Evolutionary conservation across 768 basidiomycete genomes (phyloP).

Genomic region (Collybia sp.): DNA sequence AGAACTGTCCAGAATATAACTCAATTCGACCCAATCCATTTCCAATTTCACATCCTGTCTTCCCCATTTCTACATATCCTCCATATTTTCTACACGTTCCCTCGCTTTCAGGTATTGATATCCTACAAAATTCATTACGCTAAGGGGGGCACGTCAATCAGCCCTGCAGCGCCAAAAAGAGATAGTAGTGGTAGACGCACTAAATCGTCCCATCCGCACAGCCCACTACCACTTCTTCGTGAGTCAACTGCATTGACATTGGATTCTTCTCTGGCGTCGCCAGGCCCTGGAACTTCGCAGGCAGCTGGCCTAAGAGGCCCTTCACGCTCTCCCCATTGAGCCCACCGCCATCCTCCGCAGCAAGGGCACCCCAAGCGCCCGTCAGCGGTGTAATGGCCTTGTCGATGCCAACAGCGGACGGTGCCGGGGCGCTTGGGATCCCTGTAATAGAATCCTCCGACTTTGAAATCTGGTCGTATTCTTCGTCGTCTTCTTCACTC

Average conservation of each 20-base stretch:
- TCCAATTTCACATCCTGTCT: background rate
- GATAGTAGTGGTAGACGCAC: constrained; percentile 39
- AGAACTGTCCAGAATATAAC: no score
- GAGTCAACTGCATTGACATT: constrained; percentile 90
- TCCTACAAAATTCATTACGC: constrained; percentile 50
- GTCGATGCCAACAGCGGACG: constrained; percentile 54
- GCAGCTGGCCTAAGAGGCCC: constrained; percentile 59
- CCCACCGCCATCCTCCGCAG: constrained; percentile 27
- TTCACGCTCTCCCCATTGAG: constrained; percentile 31
- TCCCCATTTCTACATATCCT: background rate
- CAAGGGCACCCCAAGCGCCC: constrained; percentile 75
- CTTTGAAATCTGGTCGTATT: constrained; percentile 19
- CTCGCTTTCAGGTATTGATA: constrained; percentile 23
- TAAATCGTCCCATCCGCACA: constrained; percentile 92
- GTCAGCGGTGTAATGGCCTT: constrained; percentile 59
- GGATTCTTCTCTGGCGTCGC: constrained; percentile 91
- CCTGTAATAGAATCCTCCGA: constrained; percentile 16
- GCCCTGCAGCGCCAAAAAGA: background rate
- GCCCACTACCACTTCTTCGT: constrained; percentile 88
- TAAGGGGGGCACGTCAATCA: constrained; percentile 17
- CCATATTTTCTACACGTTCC: constrained; percentile 1
- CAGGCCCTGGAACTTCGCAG: constrained; percentile 69
- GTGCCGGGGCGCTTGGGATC: constrained; percentile 13
- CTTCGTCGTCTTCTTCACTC: constrained; percentile 17
- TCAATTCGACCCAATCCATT: no score